Conservation (phyloP, 768 basidiomycete genomes). For the Suillus variegatus region DNA sequence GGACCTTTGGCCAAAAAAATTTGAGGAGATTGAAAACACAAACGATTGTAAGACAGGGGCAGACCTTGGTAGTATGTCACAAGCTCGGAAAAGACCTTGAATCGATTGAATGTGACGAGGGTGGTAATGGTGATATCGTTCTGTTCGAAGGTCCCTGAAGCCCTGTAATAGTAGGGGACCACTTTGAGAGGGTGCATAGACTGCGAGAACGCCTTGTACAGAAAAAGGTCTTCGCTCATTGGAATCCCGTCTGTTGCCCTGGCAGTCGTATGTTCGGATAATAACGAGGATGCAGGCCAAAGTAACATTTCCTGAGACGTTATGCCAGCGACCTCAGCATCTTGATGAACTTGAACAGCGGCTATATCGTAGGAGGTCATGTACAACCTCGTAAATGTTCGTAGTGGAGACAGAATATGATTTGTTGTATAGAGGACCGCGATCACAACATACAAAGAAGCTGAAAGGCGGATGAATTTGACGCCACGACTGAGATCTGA, state of each 20-base stretch:
- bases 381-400: neutral
- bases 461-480: conserved; percentile 5
- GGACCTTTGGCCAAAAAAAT: conserved; percentile 53
- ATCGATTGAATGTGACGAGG: conserved; percentile 77
- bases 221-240: conserved; percentile 51
- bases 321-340: conserved; percentile 6
- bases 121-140: conserved; percentile 87
- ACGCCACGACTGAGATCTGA: neutral
- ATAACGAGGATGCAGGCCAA: conserved; percentile 18
- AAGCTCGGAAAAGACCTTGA: conserved; percentile 70
- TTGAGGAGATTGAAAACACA: neutral
- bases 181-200: conserved; percentile 75
- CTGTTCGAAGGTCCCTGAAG: conserved; percentile 50
- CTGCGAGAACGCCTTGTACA: conserved; percentile 70
- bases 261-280: neutral
- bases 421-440: conserved; percentile 36
- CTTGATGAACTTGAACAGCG: neutral
- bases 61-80: conserved; percentile 76
- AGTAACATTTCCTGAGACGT: conserved; percentile 20
- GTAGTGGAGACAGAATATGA: conserved; percentile 18
- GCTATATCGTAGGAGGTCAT: neutral
- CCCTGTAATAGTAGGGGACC: conserved; percentile 81
- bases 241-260: neutral
- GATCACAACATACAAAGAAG: conserved; percentile 23
- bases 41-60: conserved; percentile 14